Evolutionary conservation across 768 basidiomycete species (phyloP).

Genomic region (Kwoniella dejecticola): DNA sequence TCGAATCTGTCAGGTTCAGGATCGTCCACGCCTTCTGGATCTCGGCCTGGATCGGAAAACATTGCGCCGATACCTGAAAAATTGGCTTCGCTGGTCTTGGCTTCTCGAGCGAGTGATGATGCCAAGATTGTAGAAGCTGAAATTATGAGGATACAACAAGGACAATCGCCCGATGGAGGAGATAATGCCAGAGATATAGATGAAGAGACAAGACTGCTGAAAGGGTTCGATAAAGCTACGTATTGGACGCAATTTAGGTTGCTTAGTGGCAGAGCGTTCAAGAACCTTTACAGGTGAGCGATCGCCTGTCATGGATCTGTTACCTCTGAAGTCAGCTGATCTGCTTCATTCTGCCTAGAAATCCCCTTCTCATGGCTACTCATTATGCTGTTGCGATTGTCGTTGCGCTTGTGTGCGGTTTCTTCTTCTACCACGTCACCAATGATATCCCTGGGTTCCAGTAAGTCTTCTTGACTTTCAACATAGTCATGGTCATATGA

Average conservation of each 20-base stretch:
- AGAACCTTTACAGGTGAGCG: constrained; percentile 79
- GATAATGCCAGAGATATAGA: constrained; percentile 63
- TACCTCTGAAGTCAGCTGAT: no score
- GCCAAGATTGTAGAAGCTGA: constrained; percentile 67
- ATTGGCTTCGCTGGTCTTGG: constrained; percentile 71
- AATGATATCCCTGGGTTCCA: constrained; percentile 98
- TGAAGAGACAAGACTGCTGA: constrained; percentile 62
- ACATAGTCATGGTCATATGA: background rate
- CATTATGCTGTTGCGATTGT: constrained; percentile 85
- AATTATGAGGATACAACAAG: constrained; percentile 58
- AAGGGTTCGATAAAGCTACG: constrained; percentile 67
- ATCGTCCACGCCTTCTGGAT: constrained; percentile 51
- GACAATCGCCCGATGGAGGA: constrained; percentile 48
- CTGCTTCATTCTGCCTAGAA: constrained; percentile 52
- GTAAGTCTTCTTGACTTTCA: constrained; percentile 62
- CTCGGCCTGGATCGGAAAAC: constrained; percentile 55
- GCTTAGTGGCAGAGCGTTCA: constrained; percentile 93
- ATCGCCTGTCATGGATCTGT: no score
- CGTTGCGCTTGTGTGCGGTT: constrained; percentile 87
- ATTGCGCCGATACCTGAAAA: constrained; percentile 60
- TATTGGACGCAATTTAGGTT: constrained; percentile 91
- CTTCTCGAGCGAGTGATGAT: constrained; percentile 70
- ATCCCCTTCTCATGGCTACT: constrained; percentile 84
- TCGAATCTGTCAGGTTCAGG: constrained; percentile 20
- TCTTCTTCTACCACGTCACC: constrained; percentile 85